A percentile compares a stretch with the other conserved stretches of the same genome.
phyloP scores from a whole-genome alignment of 192 early-diverging fungal genomes.

The Gonapodya prolifera region DNA sequence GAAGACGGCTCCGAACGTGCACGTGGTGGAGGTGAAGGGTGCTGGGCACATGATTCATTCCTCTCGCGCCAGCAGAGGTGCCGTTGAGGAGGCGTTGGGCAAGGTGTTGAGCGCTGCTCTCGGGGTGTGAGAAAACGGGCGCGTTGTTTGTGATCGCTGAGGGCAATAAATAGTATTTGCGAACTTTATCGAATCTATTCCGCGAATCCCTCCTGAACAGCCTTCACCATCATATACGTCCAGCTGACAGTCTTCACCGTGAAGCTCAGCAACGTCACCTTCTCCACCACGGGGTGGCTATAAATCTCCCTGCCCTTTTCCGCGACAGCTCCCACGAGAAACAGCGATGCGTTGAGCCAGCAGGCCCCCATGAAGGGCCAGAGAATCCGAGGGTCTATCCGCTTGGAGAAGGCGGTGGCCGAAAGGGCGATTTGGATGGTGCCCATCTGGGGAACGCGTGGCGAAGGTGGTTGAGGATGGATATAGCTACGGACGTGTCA shows the following conservation, averaged over 20 bases:
- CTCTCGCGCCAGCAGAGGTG: background rate
- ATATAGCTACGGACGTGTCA: too few relatives aligned
- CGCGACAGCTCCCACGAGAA: too few relatives aligned
- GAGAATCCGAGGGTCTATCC: background rate
- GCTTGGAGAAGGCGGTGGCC: background rate
- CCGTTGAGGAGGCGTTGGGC: background rate
- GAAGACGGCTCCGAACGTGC: background rate
- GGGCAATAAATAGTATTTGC: too few relatives aligned
- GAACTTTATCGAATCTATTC: too few relatives aligned
- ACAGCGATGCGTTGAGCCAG: background rate
- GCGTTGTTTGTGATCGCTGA: too few relatives aligned
- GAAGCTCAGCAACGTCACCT: background rate
- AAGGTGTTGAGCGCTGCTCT: background rate
- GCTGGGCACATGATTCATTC: conserved; percentile 1
- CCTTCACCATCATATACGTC: background rate
- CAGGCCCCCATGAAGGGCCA: background rate
- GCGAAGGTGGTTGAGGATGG: too few relatives aligned
- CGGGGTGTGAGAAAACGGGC: too few relatives aligned
- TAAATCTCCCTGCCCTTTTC: too few relatives aligned
- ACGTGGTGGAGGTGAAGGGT: conserved; percentile 3
- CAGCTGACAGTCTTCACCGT: background rate
- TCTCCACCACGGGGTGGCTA: too few relatives aligned
- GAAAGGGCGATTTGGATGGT: background rate
- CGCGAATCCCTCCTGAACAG: too few relatives aligned
- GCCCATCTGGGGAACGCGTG: too few relatives aligned